phyloP scores from a whole-genome alignment of 768 basidiomycete genomes.

The Rossbeevera mucosa region DNA sequence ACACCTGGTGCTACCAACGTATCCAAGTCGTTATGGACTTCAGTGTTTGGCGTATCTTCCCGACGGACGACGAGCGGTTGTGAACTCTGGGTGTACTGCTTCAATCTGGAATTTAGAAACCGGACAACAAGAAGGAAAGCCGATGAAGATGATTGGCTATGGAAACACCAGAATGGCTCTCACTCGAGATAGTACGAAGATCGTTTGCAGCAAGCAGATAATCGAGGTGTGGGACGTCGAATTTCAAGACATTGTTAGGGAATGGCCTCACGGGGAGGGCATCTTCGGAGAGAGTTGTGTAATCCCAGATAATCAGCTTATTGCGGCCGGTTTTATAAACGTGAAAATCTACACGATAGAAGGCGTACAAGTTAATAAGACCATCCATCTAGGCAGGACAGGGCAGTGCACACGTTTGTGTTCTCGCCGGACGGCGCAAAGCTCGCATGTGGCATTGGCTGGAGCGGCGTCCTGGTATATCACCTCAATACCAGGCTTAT shows the following conservation, averaged over 20 bases:
- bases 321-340: background rate
- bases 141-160: background rate
- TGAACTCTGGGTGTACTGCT: background rate
- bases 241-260: background rate
- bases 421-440: background rate
- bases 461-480: background rate
- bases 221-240: background rate
- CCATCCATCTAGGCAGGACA: background rate
- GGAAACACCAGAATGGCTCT: background rate
- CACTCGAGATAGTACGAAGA: background rate
- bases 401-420: background rate
- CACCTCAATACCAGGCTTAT: background rate
- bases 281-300: background rate
- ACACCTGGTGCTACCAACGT: background rate
- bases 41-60: constrained; percentile 1
- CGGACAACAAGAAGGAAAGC: constrained; percentile 1
- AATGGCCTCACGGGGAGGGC: background rate
- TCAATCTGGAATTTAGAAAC: constrained; percentile 3
- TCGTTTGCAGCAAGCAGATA: background rate
- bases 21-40: background rate
- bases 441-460: background rate
- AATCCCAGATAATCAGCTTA: background rate
- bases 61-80: constrained; percentile 4
- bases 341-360: background rate
- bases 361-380: background rate